A percentile compares a stretch with the other conserved stretches of the same genome.
phyloP scores from a whole-genome alignment of 176 grass and related monocot genomes.

The Carex scoparia region DNA sequence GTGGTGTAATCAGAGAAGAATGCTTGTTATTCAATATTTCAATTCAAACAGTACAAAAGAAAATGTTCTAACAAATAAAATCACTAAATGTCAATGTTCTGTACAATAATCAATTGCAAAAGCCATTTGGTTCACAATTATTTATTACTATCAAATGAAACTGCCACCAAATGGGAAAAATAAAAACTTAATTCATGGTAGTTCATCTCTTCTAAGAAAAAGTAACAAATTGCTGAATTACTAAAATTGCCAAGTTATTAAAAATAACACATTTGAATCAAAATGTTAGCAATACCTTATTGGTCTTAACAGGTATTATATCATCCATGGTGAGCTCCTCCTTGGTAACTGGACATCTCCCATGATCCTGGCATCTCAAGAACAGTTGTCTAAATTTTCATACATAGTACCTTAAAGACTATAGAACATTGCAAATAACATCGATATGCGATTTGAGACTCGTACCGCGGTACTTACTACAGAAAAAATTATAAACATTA shows the following conservation, averaged over 20 bases:
- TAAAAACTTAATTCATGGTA: not conserved
- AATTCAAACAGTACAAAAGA: not conserved
- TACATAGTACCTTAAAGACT: not conserved
- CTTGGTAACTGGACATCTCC: conserved; percentile 93
- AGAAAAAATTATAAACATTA: not conserved
- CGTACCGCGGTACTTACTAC: not conserved
- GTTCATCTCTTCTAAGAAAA: not conserved
- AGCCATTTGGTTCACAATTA: not conserved
- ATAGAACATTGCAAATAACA: not conserved
- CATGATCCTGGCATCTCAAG: conserved; percentile 52
- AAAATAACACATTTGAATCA: not conserved
- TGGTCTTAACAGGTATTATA: conserved; percentile 81
- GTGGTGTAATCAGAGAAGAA: not conserved
- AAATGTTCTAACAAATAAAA: not conserved
- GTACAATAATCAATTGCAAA: not conserved
- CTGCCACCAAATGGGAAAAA: not conserved
- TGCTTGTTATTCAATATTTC: not conserved
- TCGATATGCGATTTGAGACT: not conserved
- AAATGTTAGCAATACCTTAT: conserved; percentile 49
- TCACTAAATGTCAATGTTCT: not conserved
- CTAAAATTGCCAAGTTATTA: not conserved
- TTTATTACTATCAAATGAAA: not conserved
- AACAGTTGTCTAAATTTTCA: not conserved
- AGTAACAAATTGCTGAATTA: not conserved
- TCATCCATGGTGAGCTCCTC: conserved; percentile 89